Base-by-base conservation (phyloP, 305 asterid genomes). In the Rubia peregrina region DNA sequence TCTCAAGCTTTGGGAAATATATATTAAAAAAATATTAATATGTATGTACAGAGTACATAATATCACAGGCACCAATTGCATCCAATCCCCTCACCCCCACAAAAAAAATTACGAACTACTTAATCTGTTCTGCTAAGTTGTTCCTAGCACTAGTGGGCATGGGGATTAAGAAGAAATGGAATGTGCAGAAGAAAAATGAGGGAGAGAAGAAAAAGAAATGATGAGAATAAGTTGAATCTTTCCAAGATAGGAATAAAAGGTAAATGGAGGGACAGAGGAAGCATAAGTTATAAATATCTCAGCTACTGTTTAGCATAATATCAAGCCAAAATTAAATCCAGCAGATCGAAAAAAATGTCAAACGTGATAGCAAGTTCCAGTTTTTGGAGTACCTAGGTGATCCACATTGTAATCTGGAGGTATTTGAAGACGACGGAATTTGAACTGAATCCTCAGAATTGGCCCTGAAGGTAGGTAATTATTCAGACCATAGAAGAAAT, bases 361-460 rank as follows among this genome's bases (percentile, higher is more conserved):
- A 19, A 38, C 14, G 30, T n/a, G 30, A 38, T 3, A 46, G 21
- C 36, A 48, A 36, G 16, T 46, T 59, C 46, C 13, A 41, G 62
- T 6, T 56, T 21, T 44, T 51, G 74, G 72, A 77, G 36, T 87
- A 92, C 98, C 98, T 77, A 90, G 82, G 86, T 93, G 96, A 71
- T 93, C 80, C 70, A 81, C 91, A 80, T 72, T 70, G 83, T 82
- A 93, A 80, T 86, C 65, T 62, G 97, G 97, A 65, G 98, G 98
- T 86, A 93, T 93, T 82, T 90, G 95, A 79, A 82, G 86, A 78
- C 83, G 92, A 22, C 96, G 95, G 78, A 93, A 93, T 78, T 85
- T 93, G 68, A 93, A 90, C 73, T 88, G 96, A 79, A 93, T 89
- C 96, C 78, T 82, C 78, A 84, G 83, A 73, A 93, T 77, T 11